A percentile compares a stretch with the other conserved stretches of the same genome.
These are phyloP conservation scores for Persicaria tinctoria DNA, from an alignment of 148 eudicot species.

Conservation along the genomic window DNA sequence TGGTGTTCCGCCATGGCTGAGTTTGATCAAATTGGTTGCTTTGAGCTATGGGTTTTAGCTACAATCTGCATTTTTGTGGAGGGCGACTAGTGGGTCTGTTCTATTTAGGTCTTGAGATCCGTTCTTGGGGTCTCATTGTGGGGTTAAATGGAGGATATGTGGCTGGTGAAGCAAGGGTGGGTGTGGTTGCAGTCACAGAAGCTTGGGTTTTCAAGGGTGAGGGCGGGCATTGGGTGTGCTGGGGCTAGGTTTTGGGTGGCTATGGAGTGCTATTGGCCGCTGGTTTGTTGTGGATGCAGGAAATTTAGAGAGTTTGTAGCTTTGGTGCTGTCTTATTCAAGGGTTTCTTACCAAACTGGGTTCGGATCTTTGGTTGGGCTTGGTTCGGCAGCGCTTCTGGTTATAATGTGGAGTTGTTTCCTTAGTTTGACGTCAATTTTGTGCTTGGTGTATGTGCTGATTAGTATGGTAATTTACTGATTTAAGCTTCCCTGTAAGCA, in stretches of 20 bases:
- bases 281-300: slow-evolving; percentile 61
- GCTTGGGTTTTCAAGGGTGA: slow-evolving; percentile 40
- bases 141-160: slow-evolving; percentile 70
- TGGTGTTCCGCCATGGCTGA: too few relatives aligned
- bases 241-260: slow-evolving; percentile 53
- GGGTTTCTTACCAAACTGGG: slow-evolving; percentile 50
- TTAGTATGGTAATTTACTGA: slow-evolving; percentile 56
- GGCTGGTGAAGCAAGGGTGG: slow-evolving; percentile 79
- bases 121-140: background rate
- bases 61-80: background rate
- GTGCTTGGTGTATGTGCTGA: slow-evolving; percentile 69
- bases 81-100: too few relatives aligned
- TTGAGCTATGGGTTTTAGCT: slow-evolving; percentile 15
- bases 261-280: slow-evolving; percentile 72
- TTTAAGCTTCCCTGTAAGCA: background rate
- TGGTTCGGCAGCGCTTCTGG: slow-evolving; percentile 74
- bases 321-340: slow-evolving; percentile 50
- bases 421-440: slow-evolving; percentile 91
- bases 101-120: too few relatives aligned
- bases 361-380: slow-evolving; percentile 43
- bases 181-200: slow-evolving; percentile 76
- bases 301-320: slow-evolving; percentile 37
- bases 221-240: slow-evolving; percentile 28
- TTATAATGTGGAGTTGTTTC: slow-evolving; percentile 96
- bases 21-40: slow-evolving; percentile 12